phyloP scores from a whole-genome alignment of 2,329 filamentous ascomycete species.

The Claviceps africana region DNA sequence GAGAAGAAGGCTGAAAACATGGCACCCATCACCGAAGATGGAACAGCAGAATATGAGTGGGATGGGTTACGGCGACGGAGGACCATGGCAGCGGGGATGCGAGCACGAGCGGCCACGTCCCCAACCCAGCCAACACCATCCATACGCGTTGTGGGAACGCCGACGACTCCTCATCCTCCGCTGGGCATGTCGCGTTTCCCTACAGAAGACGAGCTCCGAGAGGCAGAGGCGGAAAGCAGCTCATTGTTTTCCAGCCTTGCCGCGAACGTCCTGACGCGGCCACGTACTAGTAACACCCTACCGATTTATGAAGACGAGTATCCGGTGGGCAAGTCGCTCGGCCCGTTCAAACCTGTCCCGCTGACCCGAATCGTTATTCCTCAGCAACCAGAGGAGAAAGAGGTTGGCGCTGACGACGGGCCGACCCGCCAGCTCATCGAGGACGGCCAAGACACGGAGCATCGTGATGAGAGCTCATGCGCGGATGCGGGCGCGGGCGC shows the following conservation, averaged over 20 bases:
- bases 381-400: constrained; percentile 29
- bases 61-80: constrained; percentile 71
- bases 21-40: constrained; percentile 64
- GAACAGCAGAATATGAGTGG: constrained; percentile 62
- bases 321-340: constrained; percentile 29
- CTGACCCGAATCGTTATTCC: constrained; percentile 46
- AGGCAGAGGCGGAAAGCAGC: constrained; percentile 32
- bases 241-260: constrained; percentile 40
- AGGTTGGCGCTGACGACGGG: constrained; percentile 27
- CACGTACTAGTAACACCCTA: constrained; percentile 20
- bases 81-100: constrained; percentile 30
- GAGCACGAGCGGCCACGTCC: constrained; percentile 14
- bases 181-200: constrained; percentile 82
- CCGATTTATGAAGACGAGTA: constrained; percentile 22
- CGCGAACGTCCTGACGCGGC: constrained; percentile 33
- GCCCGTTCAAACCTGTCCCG: constrained; percentile 46
- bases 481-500: constrained; percentile 25
- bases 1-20: constrained; percentile 61
- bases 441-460: constrained; percentile 28
- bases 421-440: constrained; percentile 32
- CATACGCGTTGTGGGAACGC: constrained; percentile 9
- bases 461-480: constrained; percentile 34
- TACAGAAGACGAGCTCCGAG: constrained; percentile 40
- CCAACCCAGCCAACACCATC: constrained; percentile 14
- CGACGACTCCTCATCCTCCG: constrained; percentile 18